These are phyloP conservation scores for Corynespora cassiicola DNA, from an alignment of 2,329 filamentous ascomycete species.

Conservation along the genomic window DNA sequence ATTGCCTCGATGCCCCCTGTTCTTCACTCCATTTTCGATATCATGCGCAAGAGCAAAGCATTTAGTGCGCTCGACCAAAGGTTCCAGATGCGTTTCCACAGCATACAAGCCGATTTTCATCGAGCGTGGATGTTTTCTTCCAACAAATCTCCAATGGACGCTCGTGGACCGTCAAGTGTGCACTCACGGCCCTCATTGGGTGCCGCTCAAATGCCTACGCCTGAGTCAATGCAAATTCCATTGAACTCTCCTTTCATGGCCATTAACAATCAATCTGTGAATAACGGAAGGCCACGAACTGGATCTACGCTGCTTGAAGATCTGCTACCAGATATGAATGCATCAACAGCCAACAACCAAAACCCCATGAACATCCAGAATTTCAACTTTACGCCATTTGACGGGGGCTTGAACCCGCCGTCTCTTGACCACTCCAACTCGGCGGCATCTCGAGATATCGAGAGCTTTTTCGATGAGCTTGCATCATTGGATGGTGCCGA, in stretches of 20 bases:
- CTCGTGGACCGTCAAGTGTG: too few species aligned
- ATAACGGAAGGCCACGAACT: slow-evolving; percentile 7
- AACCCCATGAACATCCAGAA: slow-evolving; percentile 5
- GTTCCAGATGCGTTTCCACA: slow-evolving; percentile 24
- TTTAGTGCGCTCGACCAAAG: slow-evolving; percentile 19
- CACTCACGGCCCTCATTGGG: slow-evolving; percentile 4
- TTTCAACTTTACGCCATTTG: slow-evolving; percentile 11
- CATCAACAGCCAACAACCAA: slow-evolving; percentile 2
- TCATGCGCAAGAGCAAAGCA: slow-evolving; percentile 21
- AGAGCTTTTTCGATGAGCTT: slow-evolving; percentile 64
- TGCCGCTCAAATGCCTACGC: slow-evolving; percentile 19
- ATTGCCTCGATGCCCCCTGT: slow-evolving; percentile 34
- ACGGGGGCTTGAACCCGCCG: slow-evolving; percentile 4
- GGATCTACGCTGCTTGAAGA: slow-evolving; percentile 24
- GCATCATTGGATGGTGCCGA: slow-evolving; percentile 63
- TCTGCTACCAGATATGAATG: slow-evolving; percentile 27
- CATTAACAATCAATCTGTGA: slow-evolving; percentile 4
- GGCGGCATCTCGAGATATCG: slow-evolving; percentile 50
- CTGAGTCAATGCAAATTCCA: slow-evolving; percentile 25
- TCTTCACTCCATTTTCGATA: slow-evolving; percentile 29
- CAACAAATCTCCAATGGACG: too few species aligned
- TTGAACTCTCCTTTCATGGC: slow-evolving; percentile 14
- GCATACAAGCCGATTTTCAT: slow-evolving; percentile 17
- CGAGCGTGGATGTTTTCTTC: slow-evolving; percentile 19
- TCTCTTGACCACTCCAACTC: slow-evolving; percentile 38